These are phyloP conservation scores for Sporothrix dimorphospora DNA, from an alignment of 2,329 filamentous ascomycete species.

Conservation along the genomic window DNA sequence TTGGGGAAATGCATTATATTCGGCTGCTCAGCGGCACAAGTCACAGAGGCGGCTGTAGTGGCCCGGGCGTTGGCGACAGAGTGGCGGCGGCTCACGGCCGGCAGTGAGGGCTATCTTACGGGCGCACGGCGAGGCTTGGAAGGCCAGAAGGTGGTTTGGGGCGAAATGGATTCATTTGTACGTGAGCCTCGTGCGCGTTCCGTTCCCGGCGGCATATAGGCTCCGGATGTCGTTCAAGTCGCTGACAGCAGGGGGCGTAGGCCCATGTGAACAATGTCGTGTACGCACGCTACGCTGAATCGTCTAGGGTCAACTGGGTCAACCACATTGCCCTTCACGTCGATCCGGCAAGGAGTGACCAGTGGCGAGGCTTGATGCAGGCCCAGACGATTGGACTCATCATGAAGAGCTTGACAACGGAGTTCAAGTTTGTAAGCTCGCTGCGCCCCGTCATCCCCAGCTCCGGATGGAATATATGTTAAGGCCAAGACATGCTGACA, in stretches of 20 bases:
- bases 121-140: conserved; percentile 64
- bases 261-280: conserved; percentile 82
- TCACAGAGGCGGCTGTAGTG: conserved; percentile 60
- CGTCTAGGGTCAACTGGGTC: conserved; percentile 77
- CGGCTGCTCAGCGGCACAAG: conserved; percentile 64
- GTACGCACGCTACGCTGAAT: conserved; percentile 84
- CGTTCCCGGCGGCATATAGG: not conserved
- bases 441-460: not conserved
- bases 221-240: not conserved
- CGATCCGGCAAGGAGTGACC: conserved; percentile 61
- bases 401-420: conserved; percentile 74
- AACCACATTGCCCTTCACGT: conserved; percentile 67
- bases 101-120: conserved; percentile 75
- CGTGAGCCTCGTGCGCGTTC: conserved; percentile 30
- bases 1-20: conserved; percentile 77
- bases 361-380: conserved; percentile 72
- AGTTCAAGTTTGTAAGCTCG: conserved; percentile 80
- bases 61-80: conserved; percentile 62
- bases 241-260: conserved; percentile 11
- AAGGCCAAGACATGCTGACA: not conserved
- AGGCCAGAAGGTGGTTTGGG: conserved; percentile 74
- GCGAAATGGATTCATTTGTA: conserved; percentile 72
- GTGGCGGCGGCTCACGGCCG: conserved; percentile 73
- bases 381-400: conserved; percentile 73
- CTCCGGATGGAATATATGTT: not conserved